Conservation (phyloP, 768 basidiomycete genomes). For the Tricholoma bakamatsutake region DNA sequence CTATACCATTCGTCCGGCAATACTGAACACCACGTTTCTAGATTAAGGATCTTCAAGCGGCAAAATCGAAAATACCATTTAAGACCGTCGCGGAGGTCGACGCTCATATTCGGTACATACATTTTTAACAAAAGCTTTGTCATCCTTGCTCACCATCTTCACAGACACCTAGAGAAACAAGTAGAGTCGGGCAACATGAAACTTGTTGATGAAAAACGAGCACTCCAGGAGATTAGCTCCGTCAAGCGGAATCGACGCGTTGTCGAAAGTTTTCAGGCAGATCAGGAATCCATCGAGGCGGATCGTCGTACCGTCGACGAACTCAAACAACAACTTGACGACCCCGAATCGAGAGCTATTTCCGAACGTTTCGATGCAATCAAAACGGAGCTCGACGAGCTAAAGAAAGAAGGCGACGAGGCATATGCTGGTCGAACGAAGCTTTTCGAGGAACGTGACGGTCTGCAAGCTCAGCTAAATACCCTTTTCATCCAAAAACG, state of each 20-base stretch:
- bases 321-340: slow-evolving; percentile 78
- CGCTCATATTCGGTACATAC: slow-evolving; percentile 70
- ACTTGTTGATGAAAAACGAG: slow-evolving; percentile 92
- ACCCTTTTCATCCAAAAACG: slow-evolving; percentile 72
- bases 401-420: slow-evolving; percentile 86
- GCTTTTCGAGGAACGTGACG: slow-evolving; percentile 84
- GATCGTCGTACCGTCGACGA: slow-evolving; percentile 73
- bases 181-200: slow-evolving; percentile 91
- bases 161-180: slow-evolving; percentile 78
- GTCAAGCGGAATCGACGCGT: slow-evolving; percentile 63
- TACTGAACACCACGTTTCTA: slow-evolving; percentile 22
- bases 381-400: slow-evolving; percentile 76
- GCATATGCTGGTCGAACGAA: slow-evolving; percentile 73
- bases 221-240: slow-evolving; percentile 81
- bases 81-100: slow-evolving; percentile 86
- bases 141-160: slow-evolving; percentile 9
- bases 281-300: slow-evolving; percentile 76
- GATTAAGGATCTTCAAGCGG: slow-evolving; percentile 83
- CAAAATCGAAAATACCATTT: slow-evolving; percentile 71
- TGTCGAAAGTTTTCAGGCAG: slow-evolving; percentile 76
- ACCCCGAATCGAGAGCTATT: slow-evolving; percentile 80
- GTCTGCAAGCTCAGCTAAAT: slow-evolving; percentile 62
- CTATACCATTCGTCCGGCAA: neutral
- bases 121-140: slow-evolving; percentile 1
- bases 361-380: slow-evolving; percentile 79